These are phyloP conservation scores for Coemansia sp. DNA, from an alignment of 192 early-diverging fungal genomes.

Conservation along the genomic window DNA sequence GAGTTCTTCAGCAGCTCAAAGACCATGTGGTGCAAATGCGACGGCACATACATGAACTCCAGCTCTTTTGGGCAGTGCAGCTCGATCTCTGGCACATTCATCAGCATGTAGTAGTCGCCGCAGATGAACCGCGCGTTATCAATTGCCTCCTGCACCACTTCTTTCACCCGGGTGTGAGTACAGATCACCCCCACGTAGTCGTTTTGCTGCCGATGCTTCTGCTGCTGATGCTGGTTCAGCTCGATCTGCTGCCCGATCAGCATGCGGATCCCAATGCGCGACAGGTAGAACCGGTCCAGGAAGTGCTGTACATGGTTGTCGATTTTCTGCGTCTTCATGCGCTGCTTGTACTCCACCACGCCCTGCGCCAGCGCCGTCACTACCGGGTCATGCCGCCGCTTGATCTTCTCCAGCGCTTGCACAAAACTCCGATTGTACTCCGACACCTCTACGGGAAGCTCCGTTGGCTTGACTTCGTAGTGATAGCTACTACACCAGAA, in stretches of 20 bases:
- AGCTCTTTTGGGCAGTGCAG: conserved; percentile 74
- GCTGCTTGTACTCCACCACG: conserved; percentile 88
- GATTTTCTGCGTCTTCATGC: conserved; percentile 45
- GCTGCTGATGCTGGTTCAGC: conserved; percentile 63
- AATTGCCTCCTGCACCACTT: conserved; percentile 86
- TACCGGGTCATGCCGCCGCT: conserved; percentile 90
- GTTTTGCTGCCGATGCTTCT: conserved; percentile 50
- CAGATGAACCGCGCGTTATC: conserved; percentile 90
- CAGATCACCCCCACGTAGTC: conserved; percentile 94
- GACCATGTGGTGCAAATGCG: conserved; percentile 95
- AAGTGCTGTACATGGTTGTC: conserved; percentile 86
- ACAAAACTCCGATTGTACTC: conserved; percentile 86
- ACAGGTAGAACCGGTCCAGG: conserved; percentile 95
- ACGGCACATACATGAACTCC: conserved; percentile 96
- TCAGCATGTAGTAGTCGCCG: conserved; percentile 88
- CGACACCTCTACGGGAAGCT: conserved; percentile 69
- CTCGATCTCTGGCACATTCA: conserved; percentile 78
- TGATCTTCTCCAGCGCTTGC: conserved; percentile 88
- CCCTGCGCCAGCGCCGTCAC: conserved; percentile 93
- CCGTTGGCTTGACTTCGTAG: conserved; percentile 52
- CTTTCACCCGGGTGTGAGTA: conserved; percentile 79
- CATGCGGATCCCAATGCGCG: conserved; percentile 98
- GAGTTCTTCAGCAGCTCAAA: conserved; percentile 99
- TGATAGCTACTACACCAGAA: conserved; percentile 49
- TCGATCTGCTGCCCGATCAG: conserved; percentile 88